Conservation (phyloP, 306 rosid species). For the Senna siamea region DNA sequence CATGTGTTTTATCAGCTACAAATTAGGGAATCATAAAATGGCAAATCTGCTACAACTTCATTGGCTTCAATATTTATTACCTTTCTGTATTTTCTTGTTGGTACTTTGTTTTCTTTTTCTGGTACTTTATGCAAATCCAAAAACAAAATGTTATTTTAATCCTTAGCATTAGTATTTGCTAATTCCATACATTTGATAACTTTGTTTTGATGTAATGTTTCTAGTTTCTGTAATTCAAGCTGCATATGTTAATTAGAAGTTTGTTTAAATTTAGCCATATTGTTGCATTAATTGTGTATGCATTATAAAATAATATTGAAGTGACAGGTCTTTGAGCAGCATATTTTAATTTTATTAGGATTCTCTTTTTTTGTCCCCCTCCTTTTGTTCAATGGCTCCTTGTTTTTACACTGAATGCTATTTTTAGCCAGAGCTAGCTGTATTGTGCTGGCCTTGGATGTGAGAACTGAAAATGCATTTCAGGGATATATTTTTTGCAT, state of each 20-base stretch:
- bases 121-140: neutral
- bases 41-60: slow-evolving; percentile 22
- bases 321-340: neutral
- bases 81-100: slow-evolving; percentile 28
- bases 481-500: slow-evolving; percentile 16
- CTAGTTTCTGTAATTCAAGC: neutral
- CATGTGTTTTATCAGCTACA: slow-evolving; percentile 3
- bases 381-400: neutral
- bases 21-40: neutral
- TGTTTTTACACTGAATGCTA: neutral
- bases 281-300: neutral
- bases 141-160: neutral
- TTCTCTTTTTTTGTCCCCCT: neutral
- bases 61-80: neutral
- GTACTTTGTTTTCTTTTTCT: neutral
- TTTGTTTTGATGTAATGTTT: neutral
- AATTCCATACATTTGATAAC: neutral
- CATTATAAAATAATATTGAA: neutral
- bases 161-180: neutral
- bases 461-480: slow-evolving; percentile 23
- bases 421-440: neutral
- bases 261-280: neutral
- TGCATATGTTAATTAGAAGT: neutral
- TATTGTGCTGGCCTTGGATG: slow-evolving; percentile 19
- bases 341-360: neutral